Conservation (phyloP, 106 monocot species). For the Hemerocallis citrina region DNA sequence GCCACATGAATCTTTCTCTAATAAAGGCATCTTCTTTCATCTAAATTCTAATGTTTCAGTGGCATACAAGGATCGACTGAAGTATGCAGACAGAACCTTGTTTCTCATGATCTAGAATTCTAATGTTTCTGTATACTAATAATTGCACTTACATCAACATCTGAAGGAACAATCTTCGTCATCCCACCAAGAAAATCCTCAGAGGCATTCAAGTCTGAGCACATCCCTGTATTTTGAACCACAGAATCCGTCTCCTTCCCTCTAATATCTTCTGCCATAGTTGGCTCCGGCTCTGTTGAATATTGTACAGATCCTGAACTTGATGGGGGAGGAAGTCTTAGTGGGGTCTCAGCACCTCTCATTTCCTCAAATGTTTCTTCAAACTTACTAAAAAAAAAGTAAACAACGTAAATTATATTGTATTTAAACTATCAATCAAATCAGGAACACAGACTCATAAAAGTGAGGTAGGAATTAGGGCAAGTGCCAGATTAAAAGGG, state of each 20-base stretch:
- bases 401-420: background rate
- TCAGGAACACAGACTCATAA: background rate
- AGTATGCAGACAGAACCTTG: too few relatives aligned
- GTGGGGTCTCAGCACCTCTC: constrained; percentile 41
- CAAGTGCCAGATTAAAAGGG: background rate
- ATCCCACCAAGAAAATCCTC: constrained; percentile 63
- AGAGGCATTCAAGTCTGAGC: constrained; percentile 30
- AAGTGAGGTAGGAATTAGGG: background rate
- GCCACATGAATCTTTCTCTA: too few relatives aligned
- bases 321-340: constrained; percentile 23
- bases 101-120: too few relatives aligned
- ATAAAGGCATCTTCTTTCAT: background rate
- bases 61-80: too few relatives aligned
- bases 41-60: background rate
- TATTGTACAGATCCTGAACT: constrained; percentile 24
- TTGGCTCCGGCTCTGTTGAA: constrained; percentile 5
- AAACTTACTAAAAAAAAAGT: constrained; percentile 52
- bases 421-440: background rate
- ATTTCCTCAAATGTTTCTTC: constrained; percentile 91
- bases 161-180: constrained; percentile 77
- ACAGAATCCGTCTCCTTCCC: constrained; percentile 6
- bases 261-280: constrained; percentile 16
- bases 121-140: too few relatives aligned
- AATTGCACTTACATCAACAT: constrained; percentile 67
- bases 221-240: constrained; percentile 9